Evolutionary conservation across 1,139 yeast genomes (phyloP), one percentile per base, ranked within the genome.

Genomic region (Saccharomyces hybrid): DNA sequence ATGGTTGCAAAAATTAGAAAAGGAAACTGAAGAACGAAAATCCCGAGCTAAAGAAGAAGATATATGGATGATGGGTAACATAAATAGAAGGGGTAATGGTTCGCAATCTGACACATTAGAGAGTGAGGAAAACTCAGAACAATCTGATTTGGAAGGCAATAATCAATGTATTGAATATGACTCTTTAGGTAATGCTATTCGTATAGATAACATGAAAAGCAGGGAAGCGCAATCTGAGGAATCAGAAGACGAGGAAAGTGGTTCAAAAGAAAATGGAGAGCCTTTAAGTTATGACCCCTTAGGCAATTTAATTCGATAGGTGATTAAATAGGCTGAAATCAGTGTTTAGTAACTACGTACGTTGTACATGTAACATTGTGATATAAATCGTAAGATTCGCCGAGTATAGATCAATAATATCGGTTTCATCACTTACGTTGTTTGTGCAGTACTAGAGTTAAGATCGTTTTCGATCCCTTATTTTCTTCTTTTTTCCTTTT

Each of bases 1-100:
- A 41, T 93, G 95, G 88, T 72, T 91, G 62, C 81, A 75, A 28
- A 77, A 77, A 64, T 73, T 89, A 11, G 95, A 88, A 55, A 72
- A 76, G 53, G 97, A 88, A 62, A 81, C 80, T 26, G 78, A 78
- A 57, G 85, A 84, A 52, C 76, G 96, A 56, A 82, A 83, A 63
- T 76, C 78, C 34, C 77, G 70, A 44, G 70, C 72, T 2, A 72
- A 68, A 16, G 74, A 74, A 16, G 84, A 75, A 19, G 96, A 88
- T 70, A 72, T 86, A 5, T 88, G 95, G 96, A 75, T 80, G 73
- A 78, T 82, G 73, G 96, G 96, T 0, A 87, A 85, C 65, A 84
- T 83, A 14, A 89, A 86, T 62, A 80, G 86, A 52, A 59, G 61
- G 29, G 55, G 54, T 47, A 25, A 51, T 3, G 51, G 52, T 1